Evolutionary conservation across 148 eudicot genomes (phyloP), one percentile per base, ranked within the genome.

Genomic region (Rhododendron molle): DNA sequence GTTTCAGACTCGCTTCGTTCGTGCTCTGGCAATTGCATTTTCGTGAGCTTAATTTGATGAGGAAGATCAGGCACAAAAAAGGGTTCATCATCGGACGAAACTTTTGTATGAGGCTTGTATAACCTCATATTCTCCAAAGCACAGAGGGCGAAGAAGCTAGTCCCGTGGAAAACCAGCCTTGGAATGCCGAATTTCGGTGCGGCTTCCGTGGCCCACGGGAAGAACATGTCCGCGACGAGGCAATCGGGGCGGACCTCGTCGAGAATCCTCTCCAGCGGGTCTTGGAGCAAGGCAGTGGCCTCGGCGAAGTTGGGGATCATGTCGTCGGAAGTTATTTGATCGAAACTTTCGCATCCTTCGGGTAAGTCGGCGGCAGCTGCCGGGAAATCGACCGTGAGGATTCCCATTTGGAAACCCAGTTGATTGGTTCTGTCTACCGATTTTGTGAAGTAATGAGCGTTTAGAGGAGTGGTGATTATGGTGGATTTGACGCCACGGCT

Each of bases 141-240:
- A 76, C 89, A 89, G 8, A 34, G 72, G 0, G 93, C 20, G 60
- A 93, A 91, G 43, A 28, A 88, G 78, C 93, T 40, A 4, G 78
- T 88, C 20, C 91, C 93, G 10, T 91, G 86, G 72, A 95, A 94
- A 23, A 83, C 90, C 28, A 95, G 30, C 80, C 95, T 86, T 0
- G 95, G 96, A 16, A 95, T 88, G 8, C 85, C 74, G 40, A 90
- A 87, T 43, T 85, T 87, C 11, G 85, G 83, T 1, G 93, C 91
- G 2, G 43, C 72, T 0, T 90, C 88, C 7, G 93, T 88, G 2
- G 91, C 90, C 88, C 89, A 89, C 1, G 91, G 89, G 47, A 90
- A 88, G 87, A 88, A 91, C 89, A 83, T 54, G 36, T 87, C 91
- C 2, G 93, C 90, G 18, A 93, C 87, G 0, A 93, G 88, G 82